Conservation (phyloP, 2,329 filamentous ascomycete species). For the Aurifilum marmelostoma region DNA sequence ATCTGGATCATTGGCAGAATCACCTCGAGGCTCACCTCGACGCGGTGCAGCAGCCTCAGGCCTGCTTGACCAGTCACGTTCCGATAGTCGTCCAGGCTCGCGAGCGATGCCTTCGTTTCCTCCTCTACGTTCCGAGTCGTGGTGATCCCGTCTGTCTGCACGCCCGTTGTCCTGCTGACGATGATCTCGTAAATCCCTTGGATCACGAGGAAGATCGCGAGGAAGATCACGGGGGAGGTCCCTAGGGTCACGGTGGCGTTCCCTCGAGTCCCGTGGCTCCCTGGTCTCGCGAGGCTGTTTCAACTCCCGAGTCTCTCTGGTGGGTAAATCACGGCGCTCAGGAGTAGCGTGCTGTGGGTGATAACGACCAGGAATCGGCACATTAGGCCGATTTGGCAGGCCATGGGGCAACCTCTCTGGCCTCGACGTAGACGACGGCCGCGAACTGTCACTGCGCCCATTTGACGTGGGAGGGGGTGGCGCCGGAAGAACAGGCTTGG, state of each 20-base stretch:
- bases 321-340: conserved; percentile 35
- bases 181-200: conserved; percentile 36
- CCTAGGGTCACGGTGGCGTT: conserved; percentile 26
- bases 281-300: conserved; percentile 45
- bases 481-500: conserved; percentile 19
- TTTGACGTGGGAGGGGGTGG: conserved; percentile 8
- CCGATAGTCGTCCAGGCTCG: conserved; percentile 42
- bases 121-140: conserved; percentile 53
- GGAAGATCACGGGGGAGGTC: conserved; percentile 36
- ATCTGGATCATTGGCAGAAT: conserved; percentile 37
- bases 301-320: conserved; percentile 42
- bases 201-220: conserved; percentile 38
- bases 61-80: conserved; percentile 43
- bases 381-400: conserved; percentile 62
- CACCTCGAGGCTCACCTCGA: conserved; percentile 36
- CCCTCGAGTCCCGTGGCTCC: conserved; percentile 42
- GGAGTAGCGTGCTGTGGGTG: conserved; percentile 49
- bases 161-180: conserved; percentile 24
- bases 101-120: conserved; percentile 41
- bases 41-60: conserved; percentile 38
- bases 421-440: conserved; percentile 34
- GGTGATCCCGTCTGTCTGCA: conserved; percentile 36
- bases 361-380: conserved; percentile 55
- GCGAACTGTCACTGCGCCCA: conserved; percentile 22
- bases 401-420: conserved; percentile 27